These are phyloP conservation scores for Penicillium polonicum DNA, from an alignment of 2,329 filamentous ascomycete species.

Conservation along the genomic window DNA sequence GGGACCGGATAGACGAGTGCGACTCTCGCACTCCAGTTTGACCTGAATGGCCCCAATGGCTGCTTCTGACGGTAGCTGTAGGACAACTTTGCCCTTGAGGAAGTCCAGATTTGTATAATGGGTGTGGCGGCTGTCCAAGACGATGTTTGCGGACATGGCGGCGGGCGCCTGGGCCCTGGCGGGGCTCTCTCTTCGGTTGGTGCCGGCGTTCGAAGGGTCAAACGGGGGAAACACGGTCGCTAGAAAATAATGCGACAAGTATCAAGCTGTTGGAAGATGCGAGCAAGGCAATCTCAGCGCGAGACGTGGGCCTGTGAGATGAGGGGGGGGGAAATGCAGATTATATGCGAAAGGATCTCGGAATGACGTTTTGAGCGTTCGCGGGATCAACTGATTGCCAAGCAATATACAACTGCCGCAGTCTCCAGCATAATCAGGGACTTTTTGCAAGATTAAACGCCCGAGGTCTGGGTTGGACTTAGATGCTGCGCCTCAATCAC, in stretches of 20 bases:
- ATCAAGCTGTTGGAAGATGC: background rate
- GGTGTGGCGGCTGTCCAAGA: conserved; percentile 44
- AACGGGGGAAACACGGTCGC: background rate
- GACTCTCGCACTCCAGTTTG: conserved; percentile 52
- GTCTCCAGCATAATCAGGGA: background rate
- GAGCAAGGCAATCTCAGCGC: background rate
- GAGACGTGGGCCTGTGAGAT: conserved; percentile 5
- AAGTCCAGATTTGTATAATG: conserved; percentile 52
- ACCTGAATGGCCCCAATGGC: conserved; percentile 48
- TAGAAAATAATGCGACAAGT: background rate
- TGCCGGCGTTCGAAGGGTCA: background rate
- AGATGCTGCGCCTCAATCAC: conserved; percentile 14
- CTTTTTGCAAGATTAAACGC: background rate
- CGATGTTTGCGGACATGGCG: conserved; percentile 48
- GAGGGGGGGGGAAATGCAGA: conserved; percentile 11
- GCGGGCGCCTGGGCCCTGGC: conserved; percentile 18
- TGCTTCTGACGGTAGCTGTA: conserved; percentile 44
- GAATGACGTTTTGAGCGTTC: conserved; percentile 24
- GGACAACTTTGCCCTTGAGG: conserved; percentile 46
- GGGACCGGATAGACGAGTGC: conserved; percentile 44
- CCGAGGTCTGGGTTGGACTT: background rate
- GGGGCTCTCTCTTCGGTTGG: conserved; percentile 2
- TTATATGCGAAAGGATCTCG: conserved; percentile 18
- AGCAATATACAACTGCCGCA: conserved; percentile 1
- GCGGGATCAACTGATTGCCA: conserved; percentile 16